Percentiles rank a stretch among this genome's conserved stretches.
phyloP scores from a whole-genome alignment of 768 basidiomycete genomes.

The Macrocybe gigantea region DNA sequence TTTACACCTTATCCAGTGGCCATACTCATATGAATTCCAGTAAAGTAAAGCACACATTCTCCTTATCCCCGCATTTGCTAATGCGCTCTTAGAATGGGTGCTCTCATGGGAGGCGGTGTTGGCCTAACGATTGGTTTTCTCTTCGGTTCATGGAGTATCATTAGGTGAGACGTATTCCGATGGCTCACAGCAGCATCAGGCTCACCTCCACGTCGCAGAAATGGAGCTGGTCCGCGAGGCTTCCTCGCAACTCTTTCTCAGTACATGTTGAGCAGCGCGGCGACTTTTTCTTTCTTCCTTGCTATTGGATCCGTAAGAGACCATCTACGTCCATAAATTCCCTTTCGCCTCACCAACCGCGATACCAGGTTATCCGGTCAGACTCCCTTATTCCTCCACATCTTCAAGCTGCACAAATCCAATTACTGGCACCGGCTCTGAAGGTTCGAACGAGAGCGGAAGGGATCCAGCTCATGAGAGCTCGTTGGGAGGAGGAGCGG shows the following conservation, averaged over 20 bases:
- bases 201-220: slow-evolving; percentile 35
- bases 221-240: slow-evolving; percentile 89
- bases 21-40: slow-evolving; percentile 20
- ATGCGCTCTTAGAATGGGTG: slow-evolving; percentile 69
- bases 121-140: slow-evolving; percentile 97
- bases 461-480: slow-evolving; percentile 63
- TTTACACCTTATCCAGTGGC: slow-evolving; percentile 7
- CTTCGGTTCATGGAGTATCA: slow-evolving; percentile 89
- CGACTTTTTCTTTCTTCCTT: slow-evolving; percentile 97
- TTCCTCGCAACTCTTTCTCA: slow-evolving; percentile 88
- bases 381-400: slow-evolving; percentile 58
- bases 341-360: slow-evolving; percentile 5
- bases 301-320: slow-evolving; percentile 79
- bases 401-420: slow-evolving; percentile 57
- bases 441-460: slow-evolving; percentile 57
- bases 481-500: slow-evolving; percentile 71
- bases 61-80: slow-evolving; percentile 5
- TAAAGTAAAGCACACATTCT: slow-evolving; percentile 41
- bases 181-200: neutral
- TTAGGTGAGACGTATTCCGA: slow-evolving; percentile 51
- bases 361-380: slow-evolving; percentile 78
- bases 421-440: slow-evolving; percentile 45
- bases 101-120: slow-evolving; percentile 88
- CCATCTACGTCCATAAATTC: neutral
- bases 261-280: slow-evolving; percentile 97